These are phyloP conservation scores for Debaryomycetaceae sp. DNA, from an alignment of 1,139 yeast genomes.

Conservation along the genomic window DNA sequence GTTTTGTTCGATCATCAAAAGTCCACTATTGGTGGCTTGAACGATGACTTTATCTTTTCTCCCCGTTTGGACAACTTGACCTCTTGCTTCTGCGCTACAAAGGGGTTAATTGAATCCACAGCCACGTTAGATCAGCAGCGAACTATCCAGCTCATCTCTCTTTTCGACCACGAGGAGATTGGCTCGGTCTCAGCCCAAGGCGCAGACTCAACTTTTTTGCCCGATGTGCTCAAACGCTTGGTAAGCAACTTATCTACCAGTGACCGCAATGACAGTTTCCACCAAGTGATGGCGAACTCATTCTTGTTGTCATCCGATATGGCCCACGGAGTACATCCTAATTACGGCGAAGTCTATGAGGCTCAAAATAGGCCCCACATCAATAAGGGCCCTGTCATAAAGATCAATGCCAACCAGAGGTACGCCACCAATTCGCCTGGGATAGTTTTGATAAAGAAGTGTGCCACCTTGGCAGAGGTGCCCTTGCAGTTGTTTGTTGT, in stretches of 20 bases:
- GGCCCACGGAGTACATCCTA: slow-evolving; percentile 97
- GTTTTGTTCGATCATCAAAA: slow-evolving; percentile 83
- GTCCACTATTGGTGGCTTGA: slow-evolving; percentile 79
- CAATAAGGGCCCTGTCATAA: slow-evolving; percentile 89
- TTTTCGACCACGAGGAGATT: slow-evolving; percentile 94
- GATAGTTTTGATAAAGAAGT: slow-evolving; percentile 65
- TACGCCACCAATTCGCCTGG: slow-evolving; percentile 95
- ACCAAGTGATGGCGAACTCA: slow-evolving; percentile 73
- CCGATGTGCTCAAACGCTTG: slow-evolving; percentile 68
- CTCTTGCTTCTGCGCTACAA: slow-evolving; percentile 76
- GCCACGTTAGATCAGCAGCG: slow-evolving; percentile 37
- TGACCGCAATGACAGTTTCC: slow-evolving; percentile 28
- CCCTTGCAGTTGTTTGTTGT: slow-evolving; percentile 85
- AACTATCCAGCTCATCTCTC: slow-evolving; percentile 67
- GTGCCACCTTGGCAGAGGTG: slow-evolving; percentile 62
- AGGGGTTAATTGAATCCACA: slow-evolving; percentile 60
- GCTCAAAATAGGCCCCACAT: slow-evolving; percentile 71
- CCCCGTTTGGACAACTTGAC: slow-evolving; percentile 92
- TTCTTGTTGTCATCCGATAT: slow-evolving; percentile 90
- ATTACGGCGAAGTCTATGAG: slow-evolving; percentile 75
- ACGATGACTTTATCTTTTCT: slow-evolving; percentile 86
- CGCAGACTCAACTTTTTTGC: slow-evolving; percentile 87
- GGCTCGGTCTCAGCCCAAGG: slow-evolving; percentile 96
- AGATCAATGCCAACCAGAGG: slow-evolving; percentile 91
- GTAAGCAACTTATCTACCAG: slow-evolving; percentile 35